Evolutionary conservation across 2,329 filamentous ascomycete species (phyloP).

Genomic region (Aspergillus ochraceus): DNA sequence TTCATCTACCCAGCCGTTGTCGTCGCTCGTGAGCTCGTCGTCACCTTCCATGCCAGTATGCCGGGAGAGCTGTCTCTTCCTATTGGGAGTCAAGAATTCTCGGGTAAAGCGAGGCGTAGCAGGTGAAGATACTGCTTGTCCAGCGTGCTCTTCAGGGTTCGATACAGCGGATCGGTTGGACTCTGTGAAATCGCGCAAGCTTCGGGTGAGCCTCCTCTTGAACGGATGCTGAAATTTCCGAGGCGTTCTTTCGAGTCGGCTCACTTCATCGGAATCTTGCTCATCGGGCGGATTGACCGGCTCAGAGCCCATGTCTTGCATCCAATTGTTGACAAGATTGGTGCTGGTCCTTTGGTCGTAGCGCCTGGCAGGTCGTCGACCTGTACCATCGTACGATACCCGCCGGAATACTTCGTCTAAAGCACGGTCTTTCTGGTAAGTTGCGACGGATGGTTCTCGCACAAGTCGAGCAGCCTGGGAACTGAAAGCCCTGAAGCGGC

Average conservation of each 20-base stretch:
- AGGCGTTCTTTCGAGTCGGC: conserved; percentile 57
- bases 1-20: conserved; percentile 55
- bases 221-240: conserved; percentile 52
- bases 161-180: conserved; percentile 56
- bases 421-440: conserved; percentile 84
- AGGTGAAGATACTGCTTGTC: conserved; percentile 31
- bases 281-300: conserved; percentile 60
- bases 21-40: conserved; percentile 82
- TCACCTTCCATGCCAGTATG: conserved; percentile 85
- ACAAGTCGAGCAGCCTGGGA: conserved; percentile 62
- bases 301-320: conserved; percentile 66
- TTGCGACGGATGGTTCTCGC: conserved; percentile 82
- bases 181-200: conserved; percentile 50
- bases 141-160: conserved; percentile 54
- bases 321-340: conserved; percentile 85
- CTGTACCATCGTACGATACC: conserved; percentile 62
- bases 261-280: conserved; percentile 59
- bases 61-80: conserved; percentile 47
- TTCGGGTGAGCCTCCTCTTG: conserved; percentile 29
- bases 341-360: conserved; percentile 70
- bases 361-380: conserved; percentile 57
- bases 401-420: conserved; percentile 87
- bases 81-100: conserved; percentile 28
- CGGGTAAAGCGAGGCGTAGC: conserved; percentile 37
- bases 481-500: conserved; percentile 67